Base-by-base conservation (phyloP, 345 rosid genomes). In the Psidium guajava region DNA sequence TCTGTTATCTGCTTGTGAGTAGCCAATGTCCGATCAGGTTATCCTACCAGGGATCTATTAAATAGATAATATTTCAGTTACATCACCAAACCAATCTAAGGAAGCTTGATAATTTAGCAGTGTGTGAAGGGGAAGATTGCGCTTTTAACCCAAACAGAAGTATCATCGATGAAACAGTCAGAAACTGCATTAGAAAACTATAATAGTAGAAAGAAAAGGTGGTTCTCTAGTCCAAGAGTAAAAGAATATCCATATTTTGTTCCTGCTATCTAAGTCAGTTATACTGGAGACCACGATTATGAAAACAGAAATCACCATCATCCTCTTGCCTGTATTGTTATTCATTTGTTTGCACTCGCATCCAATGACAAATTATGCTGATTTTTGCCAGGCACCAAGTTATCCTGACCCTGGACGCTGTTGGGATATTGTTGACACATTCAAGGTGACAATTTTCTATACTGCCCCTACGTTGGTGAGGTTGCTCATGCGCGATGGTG, bases 401-500 rank as follows among this genome's bases (percentile, higher is more conserved):
- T 95, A 97, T 89, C 99, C 99, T 84, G 95, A 97, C 88, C 14
- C 98, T 59, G 99, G 99, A 82, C 96, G 99, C 52, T 93, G 96
- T 89, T 97, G 99, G 99, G 96, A 96, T 59, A 95, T 97, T 85
- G 98, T 97, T 86, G 99, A 97, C 93, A 97, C 96, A 90, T 95
- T 92, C 91, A 95, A 94, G 85, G 91, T 97, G 91, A 91, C 99
- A 28, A 88, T n/a, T 90, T 97, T 97, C 89, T 97, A 97, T 86
- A 97, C 98, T 61, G 98, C 99, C 42, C 99, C 99, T 9, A 95
- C 99, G 12, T 90, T 97, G 92, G 96, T 97, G 91, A 96, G 99
- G 82, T 95, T 98, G 80, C 98, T 97, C 89, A 97, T 97, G 98
- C 98, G 99, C 20, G 98, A 92, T 13, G 95, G 98, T 64, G 91